Base-by-base conservation (phyloP, 345 rosid species). In the Salix exigua region DNA sequence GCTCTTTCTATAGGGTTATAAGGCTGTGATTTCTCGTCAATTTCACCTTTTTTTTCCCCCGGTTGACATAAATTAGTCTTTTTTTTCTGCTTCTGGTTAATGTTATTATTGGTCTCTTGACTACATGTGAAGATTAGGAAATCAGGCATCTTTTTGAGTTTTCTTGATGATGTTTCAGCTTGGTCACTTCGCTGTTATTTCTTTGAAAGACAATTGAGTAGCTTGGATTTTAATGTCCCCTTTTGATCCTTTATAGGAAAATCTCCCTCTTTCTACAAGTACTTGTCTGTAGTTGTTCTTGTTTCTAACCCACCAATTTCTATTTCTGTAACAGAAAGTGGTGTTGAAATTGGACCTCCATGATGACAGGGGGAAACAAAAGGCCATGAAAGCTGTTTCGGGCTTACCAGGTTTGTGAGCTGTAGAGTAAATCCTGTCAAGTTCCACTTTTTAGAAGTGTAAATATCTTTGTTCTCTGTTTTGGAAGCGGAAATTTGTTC, bases 311-410 rank as follows among this genome's bases (percentile, higher is more conserved):
- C 33, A 71, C 16, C 61, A 35, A 77, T 38, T 62, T 58, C 16
- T 79, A 30, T 60, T 70, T 78, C 63, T 61, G 13, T 33, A 72
- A 74, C 88, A 94, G 97, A 94, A 90, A 85, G 76, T 90, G 68
- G 91, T 90, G 1, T 61, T 91, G 87, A 89, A 82, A 79, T 62
- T 91, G 75, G 78, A 84, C 68, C 73, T 89, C 37, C 83, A 83
- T 28, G 91, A 85, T 64, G 88, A 89, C 55, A 86, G 67, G 81
- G 84, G 71, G 2, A 92, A 85, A 77, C 82, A 83, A 33, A 90
- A 80, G 78, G 89, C 90, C 71, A 75, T 94, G 80, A 81, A 80
- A 58, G 67, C 87, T 6, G 94, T 90, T 68, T 83, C 91, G 31
- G 26, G 73, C 48, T 78, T 86, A 44, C 18, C 80, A 77, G 96